Evolutionary conservation across 192 early-diverging fungal species (phyloP).

Genomic region (Coemansia sp.): DNA sequence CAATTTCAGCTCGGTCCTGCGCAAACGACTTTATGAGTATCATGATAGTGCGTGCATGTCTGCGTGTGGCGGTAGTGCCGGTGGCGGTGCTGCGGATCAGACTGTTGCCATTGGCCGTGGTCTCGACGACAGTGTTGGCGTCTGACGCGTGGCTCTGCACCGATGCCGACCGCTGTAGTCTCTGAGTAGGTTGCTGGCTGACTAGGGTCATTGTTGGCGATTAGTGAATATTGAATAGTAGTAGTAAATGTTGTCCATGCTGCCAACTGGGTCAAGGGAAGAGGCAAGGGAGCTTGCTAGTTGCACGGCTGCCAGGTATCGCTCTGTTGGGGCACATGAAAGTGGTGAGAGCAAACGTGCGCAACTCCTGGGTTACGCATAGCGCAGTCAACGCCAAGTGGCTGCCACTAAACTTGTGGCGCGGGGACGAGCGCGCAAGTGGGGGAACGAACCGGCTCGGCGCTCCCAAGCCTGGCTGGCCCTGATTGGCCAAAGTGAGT

Average conservation of each 20-base stretch:
- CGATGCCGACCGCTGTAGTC: conserved; percentile 4
- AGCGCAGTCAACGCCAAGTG: neutral
- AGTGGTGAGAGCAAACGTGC: neutral
- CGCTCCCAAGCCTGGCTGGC: neutral
- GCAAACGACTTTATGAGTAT: conserved; percentile 6
- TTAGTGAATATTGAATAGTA: neutral
- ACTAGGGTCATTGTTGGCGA: neutral
- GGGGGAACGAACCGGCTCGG: neutral
- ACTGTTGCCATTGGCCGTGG: neutral
- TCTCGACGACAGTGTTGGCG: conserved; percentile 12
- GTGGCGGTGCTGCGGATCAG: neutral
- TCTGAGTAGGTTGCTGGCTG: neutral
- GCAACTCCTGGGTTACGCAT: neutral
- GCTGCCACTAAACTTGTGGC: neutral
- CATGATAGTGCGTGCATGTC: conserved; percentile 1
- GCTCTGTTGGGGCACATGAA: neutral
- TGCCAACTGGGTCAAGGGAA: neutral
- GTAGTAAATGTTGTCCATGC: neutral
- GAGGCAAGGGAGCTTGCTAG: neutral
- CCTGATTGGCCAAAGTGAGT: neutral
- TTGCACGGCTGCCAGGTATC: neutral
- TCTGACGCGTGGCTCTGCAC: neutral
- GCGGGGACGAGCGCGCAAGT: neutral
- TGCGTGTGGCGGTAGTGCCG: neutral
- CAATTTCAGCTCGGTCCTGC: conserved; percentile 6